phyloP scores from a whole-genome alignment of 2,329 filamentous ascomycete species.

The Geoglossum cookeanum region DNA sequence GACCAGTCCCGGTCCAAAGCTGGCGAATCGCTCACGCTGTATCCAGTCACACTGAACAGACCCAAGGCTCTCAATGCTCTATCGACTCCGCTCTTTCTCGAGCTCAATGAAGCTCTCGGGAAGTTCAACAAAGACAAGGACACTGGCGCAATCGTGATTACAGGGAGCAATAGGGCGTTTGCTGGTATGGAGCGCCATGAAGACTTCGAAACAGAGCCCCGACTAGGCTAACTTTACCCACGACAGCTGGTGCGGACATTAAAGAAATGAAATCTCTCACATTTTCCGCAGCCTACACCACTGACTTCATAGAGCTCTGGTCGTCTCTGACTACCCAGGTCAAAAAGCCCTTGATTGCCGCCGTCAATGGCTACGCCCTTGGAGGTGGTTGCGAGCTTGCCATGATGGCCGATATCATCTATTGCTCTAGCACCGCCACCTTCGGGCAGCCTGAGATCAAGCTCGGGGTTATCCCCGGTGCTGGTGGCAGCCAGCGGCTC shows the following conservation, averaged over 20 bases:
- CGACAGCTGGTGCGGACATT: conserved; percentile 74
- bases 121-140: conserved; percentile 49
- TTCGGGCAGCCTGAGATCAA: conserved; percentile 98
- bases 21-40: conserved; percentile 1
- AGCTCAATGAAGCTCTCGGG: conserved; percentile 64
- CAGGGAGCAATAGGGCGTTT: conserved; percentile 77
- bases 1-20: conserved; percentile 5
- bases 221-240: background rate
- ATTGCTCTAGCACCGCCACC: conserved; percentile 68
- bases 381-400: conserved; percentile 93
- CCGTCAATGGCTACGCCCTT: conserved; percentile 84
- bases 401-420: conserved; percentile 93
- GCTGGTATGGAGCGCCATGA: conserved; percentile 29
- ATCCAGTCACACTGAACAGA: conserved; percentile 70
- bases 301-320: conserved; percentile 91
- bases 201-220: background rate
- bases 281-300: conserved; percentile 72
- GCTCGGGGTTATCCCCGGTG: conserved; percentile 79
- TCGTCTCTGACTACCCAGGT: conserved; percentile 64
- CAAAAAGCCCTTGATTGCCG: conserved; percentile 87
- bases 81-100: conserved; percentile 71
- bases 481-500: conserved; percentile 75
- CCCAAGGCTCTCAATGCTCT: conserved; percentile 93
- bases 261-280: conserved; percentile 94
- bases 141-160: conserved; percentile 64